A percentile compares a stretch with the other conserved stretches of the same genome.
Evolutionary conservation across 176 grass and related monocot genomes (phyloP).

Genomic region (Oryza officinalis): DNA sequence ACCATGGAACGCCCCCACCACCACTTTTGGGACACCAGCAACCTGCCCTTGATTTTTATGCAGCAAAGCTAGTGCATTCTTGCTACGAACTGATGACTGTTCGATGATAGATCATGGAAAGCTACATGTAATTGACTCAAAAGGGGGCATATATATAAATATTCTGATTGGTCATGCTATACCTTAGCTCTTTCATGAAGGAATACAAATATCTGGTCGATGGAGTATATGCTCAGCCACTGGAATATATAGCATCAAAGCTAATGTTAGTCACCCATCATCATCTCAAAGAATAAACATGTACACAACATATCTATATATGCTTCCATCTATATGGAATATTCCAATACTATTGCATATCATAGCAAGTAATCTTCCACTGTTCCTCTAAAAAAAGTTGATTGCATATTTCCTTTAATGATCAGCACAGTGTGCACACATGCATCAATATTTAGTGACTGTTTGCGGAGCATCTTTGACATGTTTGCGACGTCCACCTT

Average conservation of each 20-base stretch:
- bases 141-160: not conserved
- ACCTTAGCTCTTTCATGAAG: not conserved
- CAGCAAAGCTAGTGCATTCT: not conserved
- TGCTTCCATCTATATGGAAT: not conserved
- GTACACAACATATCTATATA: not conserved
- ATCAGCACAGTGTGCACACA: not conserved
- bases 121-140: not conserved
- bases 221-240: not conserved
- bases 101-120: not conserved
- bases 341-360: not conserved
- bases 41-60: not conserved
- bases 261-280: not conserved
- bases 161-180: not conserved
- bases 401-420: not conserved
- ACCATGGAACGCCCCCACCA: not conserved
- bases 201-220: not conserved
- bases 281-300: not conserved
- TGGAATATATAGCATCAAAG: conserved; percentile 18
- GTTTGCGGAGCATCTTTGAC: too few species aligned
- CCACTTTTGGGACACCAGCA: not conserved
- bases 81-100: not conserved
- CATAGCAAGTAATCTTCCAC: not conserved
- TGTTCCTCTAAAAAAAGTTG: too few species aligned
- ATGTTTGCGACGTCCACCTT: too few species aligned
- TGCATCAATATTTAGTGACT: too few species aligned